phyloP scores from a whole-genome alignment of 495 filamentous ascomycete species.

The Aspergillus leporis region DNA sequence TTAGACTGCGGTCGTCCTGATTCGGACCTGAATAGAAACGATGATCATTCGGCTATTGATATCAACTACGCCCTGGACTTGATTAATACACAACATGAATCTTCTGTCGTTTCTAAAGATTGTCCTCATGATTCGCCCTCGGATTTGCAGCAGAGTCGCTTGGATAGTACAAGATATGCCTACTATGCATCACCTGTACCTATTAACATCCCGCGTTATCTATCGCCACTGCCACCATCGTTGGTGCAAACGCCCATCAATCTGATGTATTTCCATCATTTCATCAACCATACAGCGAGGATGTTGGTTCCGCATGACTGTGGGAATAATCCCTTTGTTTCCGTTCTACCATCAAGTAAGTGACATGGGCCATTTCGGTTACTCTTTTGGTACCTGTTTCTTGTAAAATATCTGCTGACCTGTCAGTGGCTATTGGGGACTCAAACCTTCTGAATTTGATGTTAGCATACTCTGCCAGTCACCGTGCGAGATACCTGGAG shows the following conservation, averaged over 20 bases:
- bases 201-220: conserved; percentile 63
- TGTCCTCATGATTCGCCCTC: background rate
- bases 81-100: conserved; percentile 20
- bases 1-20: conserved; percentile 69
- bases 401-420: background rate
- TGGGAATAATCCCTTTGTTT: conserved; percentile 70
- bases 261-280: conserved; percentile 75
- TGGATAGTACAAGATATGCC: conserved; percentile 11
- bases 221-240: conserved; percentile 67
- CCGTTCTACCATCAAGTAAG: conserved; percentile 68
- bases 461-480: conserved; percentile 79
- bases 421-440: conserved; percentile 64
- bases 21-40: conserved; percentile 65
- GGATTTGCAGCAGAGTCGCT: conserved; percentile 6
- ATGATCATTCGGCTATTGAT: conserved; percentile 60
- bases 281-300: conserved; percentile 74
- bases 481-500: conserved; percentile 73
- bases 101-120: conserved; percentile 14
- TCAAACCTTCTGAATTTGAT: conserved; percentile 73
- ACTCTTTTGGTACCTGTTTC: background rate
- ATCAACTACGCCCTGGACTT: conserved; percentile 40
- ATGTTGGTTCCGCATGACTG: conserved; percentile 78
- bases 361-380: conserved; percentile 7
- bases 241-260: conserved; percentile 77
- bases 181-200: conserved; percentile 72